phyloP scores from a whole-genome alignment of 1,284 basidiomycete genomes.

The Apiotrichum montevideense region DNA sequence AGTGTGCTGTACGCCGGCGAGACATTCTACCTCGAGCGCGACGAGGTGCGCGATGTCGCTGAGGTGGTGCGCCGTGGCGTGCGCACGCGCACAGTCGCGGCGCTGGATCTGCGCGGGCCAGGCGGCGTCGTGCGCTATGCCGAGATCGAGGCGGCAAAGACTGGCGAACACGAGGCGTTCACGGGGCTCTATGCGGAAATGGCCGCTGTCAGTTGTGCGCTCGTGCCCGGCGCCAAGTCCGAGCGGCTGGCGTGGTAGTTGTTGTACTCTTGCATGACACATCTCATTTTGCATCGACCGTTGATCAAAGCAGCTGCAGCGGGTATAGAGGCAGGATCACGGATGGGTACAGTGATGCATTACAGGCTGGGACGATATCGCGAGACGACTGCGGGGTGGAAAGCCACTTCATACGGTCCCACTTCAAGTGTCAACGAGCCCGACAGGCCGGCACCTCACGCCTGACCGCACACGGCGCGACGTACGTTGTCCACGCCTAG shows the following conservation, averaged over 20 bases:
- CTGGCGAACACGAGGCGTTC: not conserved
- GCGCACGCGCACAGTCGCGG: constrained; percentile 7
- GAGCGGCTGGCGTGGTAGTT: not conserved
- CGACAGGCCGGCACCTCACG: no score
- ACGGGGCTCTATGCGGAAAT: constrained; percentile 8
- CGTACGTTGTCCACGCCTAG: not conserved
- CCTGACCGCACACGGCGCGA: no score
- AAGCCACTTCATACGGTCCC: no score
- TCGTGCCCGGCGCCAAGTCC: not conserved
- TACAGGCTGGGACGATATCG: no score
- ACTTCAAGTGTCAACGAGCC: no score
- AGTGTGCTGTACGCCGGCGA: not conserved
- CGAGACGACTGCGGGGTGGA: no score
- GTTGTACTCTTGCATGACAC: not conserved
- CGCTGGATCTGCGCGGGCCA: constrained; percentile 9
- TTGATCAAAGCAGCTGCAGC: no score
- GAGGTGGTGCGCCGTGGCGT: not conserved
- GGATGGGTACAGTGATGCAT: no score
- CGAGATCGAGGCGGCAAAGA: constrained; percentile 7
- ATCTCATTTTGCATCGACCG: not conserved
- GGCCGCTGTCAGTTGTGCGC: not conserved
- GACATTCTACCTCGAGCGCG: constrained; percentile 6
- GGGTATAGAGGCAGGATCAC: no score
- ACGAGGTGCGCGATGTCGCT: constrained; percentile 11
- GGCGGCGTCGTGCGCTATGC: constrained; percentile 13